Evolutionary conservation across 2,329 filamentous ascomycete genomes (phyloP).

Genomic region (Byssoonygena ceratinophila): DNA sequence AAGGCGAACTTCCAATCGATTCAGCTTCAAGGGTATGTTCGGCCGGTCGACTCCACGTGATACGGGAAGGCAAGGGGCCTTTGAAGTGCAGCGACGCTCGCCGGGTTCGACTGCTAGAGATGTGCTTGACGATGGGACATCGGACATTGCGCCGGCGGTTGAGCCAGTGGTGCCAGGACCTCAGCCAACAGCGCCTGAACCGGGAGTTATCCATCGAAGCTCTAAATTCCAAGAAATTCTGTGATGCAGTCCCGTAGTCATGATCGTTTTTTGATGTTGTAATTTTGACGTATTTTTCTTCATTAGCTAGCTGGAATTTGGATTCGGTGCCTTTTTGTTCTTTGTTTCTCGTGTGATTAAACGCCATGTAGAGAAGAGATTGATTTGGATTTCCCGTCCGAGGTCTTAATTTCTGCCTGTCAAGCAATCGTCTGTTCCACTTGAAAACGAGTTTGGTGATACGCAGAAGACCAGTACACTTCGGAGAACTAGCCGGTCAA

Average conservation of each 20-base stretch:
- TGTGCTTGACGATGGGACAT: not conserved
- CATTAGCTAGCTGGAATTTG: too few species aligned
- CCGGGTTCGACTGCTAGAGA: not conserved
- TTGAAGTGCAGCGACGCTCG: conserved; percentile 9
- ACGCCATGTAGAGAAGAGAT: too few species aligned
- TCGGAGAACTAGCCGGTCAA: too few species aligned
- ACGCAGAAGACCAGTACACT: too few species aligned
- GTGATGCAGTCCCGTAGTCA: not conserved
- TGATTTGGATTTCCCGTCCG: too few species aligned
- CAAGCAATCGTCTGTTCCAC: too few species aligned
- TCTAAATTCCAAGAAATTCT: conserved; percentile 9
- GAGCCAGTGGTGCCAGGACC: not conserved
- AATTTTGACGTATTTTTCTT: too few species aligned
- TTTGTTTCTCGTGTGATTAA: too few species aligned
- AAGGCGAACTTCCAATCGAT: conserved; percentile 3
- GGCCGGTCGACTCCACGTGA: not conserved
- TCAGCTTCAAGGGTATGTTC: conserved; percentile 9
- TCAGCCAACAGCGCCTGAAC: not conserved
- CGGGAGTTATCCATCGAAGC: not conserved
- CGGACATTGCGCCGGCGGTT: not conserved
- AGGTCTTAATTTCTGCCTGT: too few species aligned
- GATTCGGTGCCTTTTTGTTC: too few species aligned
- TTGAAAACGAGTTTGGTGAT: too few species aligned
- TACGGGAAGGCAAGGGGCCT: conserved; percentile 12
- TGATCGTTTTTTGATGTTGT: not conserved